Base-by-base conservation (phyloP, 257 asterid genomes). In the Schizonepeta tenuifolia region DNA sequence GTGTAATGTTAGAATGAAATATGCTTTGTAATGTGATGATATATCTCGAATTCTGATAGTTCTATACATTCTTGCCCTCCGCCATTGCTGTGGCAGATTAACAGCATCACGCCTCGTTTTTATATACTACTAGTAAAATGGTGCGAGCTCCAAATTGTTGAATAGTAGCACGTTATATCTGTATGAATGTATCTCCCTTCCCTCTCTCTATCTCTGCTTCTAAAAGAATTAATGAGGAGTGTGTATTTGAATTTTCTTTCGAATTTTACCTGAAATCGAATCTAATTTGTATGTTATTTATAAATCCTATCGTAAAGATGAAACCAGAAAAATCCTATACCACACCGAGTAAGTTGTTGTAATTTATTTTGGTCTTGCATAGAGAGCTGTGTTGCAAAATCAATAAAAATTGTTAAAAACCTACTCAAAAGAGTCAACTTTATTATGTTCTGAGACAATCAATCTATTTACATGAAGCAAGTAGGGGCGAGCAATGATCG, bases 391-490 rank as follows among this genome's bases (percentile, higher is more conserved):
- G 36, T 6, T 51, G 51, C 44, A 9, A 40, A 40, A 40, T 43
- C 50, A 43, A 44, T 44, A 20, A 8, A 38, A 20, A 22, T 14
- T 43, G 35, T 14, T 8, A 11, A 12, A 33, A 8, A 33, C 47
- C 47, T 9, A 22, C 44, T 12, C 3, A 76, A 67, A 59, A 60
- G 11, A 10, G 63, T 43, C 73, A 26, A 11, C 24, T 2, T 4
- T 31, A 31, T 31, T 31, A 38, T 38, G 43, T 44, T 33, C n/a
- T 22, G 46, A 58, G 63, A 43, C 12, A 62, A 51, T 51, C 74
- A 59, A 51, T 78, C 51, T 71, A 88, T 86, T 72, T 83, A 85
- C 90, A 85, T 49, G 65, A 31, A 67, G 28, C 74, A 24, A 28
- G 65, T 31, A 31, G 36, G 36, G 36, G 36, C 5, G 36, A 31